Conservation (phyloP, 2,329 filamentous ascomycete species). For the Penicillium sp. region DNA sequence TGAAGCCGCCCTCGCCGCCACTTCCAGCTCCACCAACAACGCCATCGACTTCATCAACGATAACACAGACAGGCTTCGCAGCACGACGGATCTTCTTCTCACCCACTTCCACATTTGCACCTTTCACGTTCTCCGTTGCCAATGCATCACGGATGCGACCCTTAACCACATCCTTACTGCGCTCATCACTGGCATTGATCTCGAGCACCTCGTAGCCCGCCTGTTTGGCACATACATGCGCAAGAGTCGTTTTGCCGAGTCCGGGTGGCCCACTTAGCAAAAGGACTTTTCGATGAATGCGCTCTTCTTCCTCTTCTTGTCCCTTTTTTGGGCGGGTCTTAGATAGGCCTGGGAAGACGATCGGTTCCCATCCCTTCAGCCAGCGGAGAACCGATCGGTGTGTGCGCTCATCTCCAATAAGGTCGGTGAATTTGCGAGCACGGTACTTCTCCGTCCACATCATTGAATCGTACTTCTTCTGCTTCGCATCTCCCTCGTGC, state of each 20-base stretch:
- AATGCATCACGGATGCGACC: slow-evolving; percentile 89
- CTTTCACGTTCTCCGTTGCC: slow-evolving; percentile 90
- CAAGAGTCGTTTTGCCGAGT: slow-evolving; percentile 92
- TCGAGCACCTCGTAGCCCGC: slow-evolving; percentile 96
- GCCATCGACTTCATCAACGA: slow-evolving; percentile 96
- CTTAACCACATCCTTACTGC: slow-evolving; percentile 86
- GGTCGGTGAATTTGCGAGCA: slow-evolving; percentile 85
- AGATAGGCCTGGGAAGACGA: slow-evolving; percentile 82
- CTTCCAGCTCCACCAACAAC: slow-evolving; percentile 79
- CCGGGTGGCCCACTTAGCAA: slow-evolving; percentile 90
- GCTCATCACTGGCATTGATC: slow-evolving; percentile 96
- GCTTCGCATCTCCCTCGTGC: slow-evolving; percentile 22
- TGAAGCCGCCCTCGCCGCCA: slow-evolving; percentile 88
- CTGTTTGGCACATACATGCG: slow-evolving; percentile 92
- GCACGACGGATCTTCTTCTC: slow-evolving; percentile 65
- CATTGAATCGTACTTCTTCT: slow-evolving; percentile 37
- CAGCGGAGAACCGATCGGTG: slow-evolving; percentile 88
- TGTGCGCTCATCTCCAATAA: slow-evolving; percentile 92
- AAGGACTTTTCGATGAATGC: slow-evolving; percentile 81
- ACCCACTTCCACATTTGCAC: slow-evolving; percentile 54
- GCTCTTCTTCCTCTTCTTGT: slow-evolving; percentile 62
- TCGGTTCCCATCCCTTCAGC: slow-evolving; percentile 90
- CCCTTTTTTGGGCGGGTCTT: slow-evolving; percentile 61
- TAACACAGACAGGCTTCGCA: slow-evolving; percentile 85
- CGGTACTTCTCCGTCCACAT: slow-evolving; percentile 99